phyloP scores from a whole-genome alignment of 1,284 basidiomycete species.

The Cystobasidiaceae sp. region DNA sequence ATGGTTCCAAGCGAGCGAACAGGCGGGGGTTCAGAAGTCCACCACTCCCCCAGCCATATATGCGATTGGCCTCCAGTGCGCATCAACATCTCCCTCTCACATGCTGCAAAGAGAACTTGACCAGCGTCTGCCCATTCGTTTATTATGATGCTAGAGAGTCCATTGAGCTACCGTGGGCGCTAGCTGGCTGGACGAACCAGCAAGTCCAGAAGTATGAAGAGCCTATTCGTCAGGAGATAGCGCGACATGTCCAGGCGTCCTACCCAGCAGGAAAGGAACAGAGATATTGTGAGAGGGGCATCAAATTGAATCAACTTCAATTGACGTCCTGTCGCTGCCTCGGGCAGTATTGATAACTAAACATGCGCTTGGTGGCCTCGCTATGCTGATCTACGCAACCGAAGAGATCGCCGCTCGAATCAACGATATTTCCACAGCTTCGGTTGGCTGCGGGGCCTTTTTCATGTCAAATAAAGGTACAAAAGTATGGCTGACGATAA shows the following conservation, averaged over 20 bases:
- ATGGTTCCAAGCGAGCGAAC: constrained; percentile 9
- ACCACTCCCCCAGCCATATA: constrained; percentile 63
- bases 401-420: constrained; percentile 61
- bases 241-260: constrained; percentile 3
- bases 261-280: constrained; percentile 56
- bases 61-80: constrained; percentile 81
- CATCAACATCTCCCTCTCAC: too few species aligned
- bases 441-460: constrained; percentile 67
- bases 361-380: constrained; percentile 71
- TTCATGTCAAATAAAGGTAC: constrained; percentile 45
- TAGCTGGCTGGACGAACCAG: constrained; percentile 43
- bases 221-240: constrained; percentile 29
- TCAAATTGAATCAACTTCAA: neutral
- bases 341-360: constrained; percentile 59
- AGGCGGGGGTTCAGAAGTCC: neutral
- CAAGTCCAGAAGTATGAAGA: constrained; percentile 32
- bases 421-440: constrained; percentile 63
- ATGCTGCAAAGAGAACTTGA: too few species aligned
- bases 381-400: constrained; percentile 70
- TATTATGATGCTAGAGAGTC: constrained; percentile 55
- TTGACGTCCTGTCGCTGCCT: neutral
- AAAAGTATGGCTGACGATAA: constrained; percentile 33
- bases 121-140: constrained; percentile 58
- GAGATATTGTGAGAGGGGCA: constrained; percentile 49
- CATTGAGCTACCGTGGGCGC: constrained; percentile 44